Evolutionary conservation across 2,329 filamentous ascomycete genomes (phyloP), one percentile per base, ranked within the genome.

Genomic region (Fonsecaea pedrosoi): DNA sequence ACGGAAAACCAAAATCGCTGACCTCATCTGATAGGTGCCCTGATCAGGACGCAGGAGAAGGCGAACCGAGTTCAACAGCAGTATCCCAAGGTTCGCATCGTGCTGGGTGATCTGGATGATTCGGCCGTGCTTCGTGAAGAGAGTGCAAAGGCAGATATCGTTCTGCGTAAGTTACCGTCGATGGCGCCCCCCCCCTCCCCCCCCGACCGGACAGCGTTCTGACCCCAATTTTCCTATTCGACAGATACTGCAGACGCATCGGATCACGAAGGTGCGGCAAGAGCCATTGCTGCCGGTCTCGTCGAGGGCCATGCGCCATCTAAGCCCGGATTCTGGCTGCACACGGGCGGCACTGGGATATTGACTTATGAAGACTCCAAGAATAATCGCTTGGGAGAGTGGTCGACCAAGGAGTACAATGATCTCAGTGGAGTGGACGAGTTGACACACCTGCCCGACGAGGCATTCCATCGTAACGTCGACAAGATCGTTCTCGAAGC

Each of bases 401-500:
- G 78, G 63, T 77, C 80, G 10, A 71, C 75, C 12, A 82, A 82
- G 70, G 74, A 80, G 60, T 82, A 79, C 71, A 77, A 82, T 62
- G 81, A 83, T 71, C 78, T 79, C 75, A 78, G 78, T 18, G 78
- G 77, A 5, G 75, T 82, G 4, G 74, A 74, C 48, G 80, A 82
- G 65, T 72, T 82, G 3, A 70, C 77, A 21, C 77, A 76, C 48
- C 74, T 82, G 4, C 81, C 80, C 2, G 75, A 76, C 38, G 75
- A 79, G 59, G 78, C 79, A 84, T 75, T 83, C 34, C 90, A 93
- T 78, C 86, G 89, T 12, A 82, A 88, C 72, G 85, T 92, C 4
- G 90, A 94, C 77, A 85, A 87, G 74, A 82, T 91, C 34, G 84
- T 92, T n/a, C 79, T 90, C 0, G 79, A 76, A 0, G 81, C 83